phyloP scores from a whole-genome alignment of 495 filamentous ascomycete species.

The Penicillium flavigenum region DNA sequence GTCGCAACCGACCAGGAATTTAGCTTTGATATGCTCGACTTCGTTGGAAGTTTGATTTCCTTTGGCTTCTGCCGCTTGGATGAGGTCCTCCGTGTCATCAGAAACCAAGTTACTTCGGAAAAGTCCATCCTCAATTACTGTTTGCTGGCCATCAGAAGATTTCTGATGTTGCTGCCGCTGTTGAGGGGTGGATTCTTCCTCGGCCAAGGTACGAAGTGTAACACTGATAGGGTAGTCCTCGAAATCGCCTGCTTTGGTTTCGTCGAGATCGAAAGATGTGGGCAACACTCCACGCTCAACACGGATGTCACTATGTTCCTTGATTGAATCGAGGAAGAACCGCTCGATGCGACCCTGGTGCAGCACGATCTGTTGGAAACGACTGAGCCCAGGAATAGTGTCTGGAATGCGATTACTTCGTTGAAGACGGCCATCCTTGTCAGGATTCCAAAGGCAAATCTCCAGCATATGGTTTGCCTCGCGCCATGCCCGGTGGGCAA shows the following conservation, averaged over 20 bases:
- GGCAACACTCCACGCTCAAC: constrained; percentile 51
- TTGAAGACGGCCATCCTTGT: constrained; percentile 47
- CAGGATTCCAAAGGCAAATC: constrained; percentile 42
- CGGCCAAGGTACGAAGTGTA: constrained; percentile 42
- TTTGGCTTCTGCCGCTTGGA: constrained; percentile 33
- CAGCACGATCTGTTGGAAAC: constrained; percentile 53
- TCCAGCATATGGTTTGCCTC: constrained; percentile 59
- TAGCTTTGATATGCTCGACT: constrained; percentile 49
- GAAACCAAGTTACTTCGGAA: constrained; percentile 55
- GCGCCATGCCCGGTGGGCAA: constrained; percentile 58
- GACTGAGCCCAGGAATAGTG: constrained; percentile 53
- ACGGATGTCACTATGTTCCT: constrained; percentile 34
- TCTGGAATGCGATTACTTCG: constrained; percentile 56
- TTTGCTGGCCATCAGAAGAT: constrained; percentile 3
- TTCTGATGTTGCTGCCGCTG: constrained; percentile 15
- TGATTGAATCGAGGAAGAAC: constrained; percentile 52
- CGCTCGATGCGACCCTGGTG: constrained; percentile 58
- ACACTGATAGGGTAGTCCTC: constrained; percentile 55
- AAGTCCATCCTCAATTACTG: constrained; percentile 47
- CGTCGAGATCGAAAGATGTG: constrained; percentile 43
- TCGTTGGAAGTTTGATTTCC: constrained; percentile 21
- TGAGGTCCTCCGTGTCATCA: constrained; percentile 59
- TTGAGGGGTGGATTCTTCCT: constrained; percentile 42
- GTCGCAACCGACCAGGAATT: constrained; percentile 65
- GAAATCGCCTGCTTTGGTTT: constrained; percentile 39